Conservation (phyloP, 2,329 filamentous ascomycete genomes). For the Xylaria multiplex region DNA sequence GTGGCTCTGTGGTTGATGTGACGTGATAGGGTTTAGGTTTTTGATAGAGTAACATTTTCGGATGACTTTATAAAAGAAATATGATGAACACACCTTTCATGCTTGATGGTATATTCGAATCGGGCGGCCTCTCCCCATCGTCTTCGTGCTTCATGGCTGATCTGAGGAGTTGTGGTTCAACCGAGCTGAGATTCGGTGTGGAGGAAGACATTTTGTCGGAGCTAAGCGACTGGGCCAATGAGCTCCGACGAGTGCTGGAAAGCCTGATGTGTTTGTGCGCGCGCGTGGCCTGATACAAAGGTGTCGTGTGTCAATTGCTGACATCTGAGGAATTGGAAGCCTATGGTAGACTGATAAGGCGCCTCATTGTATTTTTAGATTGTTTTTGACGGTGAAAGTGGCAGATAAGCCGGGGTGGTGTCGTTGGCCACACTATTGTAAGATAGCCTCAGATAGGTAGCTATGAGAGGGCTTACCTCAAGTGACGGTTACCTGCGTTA, state of each 20-base stretch:
- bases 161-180: constrained; percentile 44
- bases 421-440: no score
- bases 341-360: constrained; percentile 15
- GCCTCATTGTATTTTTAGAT: constrained; percentile 12
- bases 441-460: neutral
- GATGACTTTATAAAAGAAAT: constrained; percentile 17
- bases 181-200: constrained; percentile 37
- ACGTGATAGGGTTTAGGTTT: constrained; percentile 2
- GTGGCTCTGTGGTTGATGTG: neutral
- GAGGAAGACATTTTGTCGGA: constrained; percentile 42
- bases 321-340: constrained; percentile 3
- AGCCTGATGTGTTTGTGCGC: neutral
- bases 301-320: constrained; percentile 22
- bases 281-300: constrained; percentile 20
- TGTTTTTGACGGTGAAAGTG: constrained; percentile 11
- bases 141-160: constrained; percentile 49
- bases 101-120: constrained; percentile 37
- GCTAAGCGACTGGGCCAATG: constrained; percentile 10
- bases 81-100: constrained; percentile 45
- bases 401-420: constrained; percentile 21
- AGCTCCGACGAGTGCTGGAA: constrained; percentile 3
- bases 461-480: constrained; percentile 1
- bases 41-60: constrained; percentile 7
- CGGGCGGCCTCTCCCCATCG: constrained; percentile 43
- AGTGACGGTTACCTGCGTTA: constrained; percentile 3